phyloP scores from a whole-genome alignment of 805 yeast species.

The Kregervanrija fluxuum region DNA sequence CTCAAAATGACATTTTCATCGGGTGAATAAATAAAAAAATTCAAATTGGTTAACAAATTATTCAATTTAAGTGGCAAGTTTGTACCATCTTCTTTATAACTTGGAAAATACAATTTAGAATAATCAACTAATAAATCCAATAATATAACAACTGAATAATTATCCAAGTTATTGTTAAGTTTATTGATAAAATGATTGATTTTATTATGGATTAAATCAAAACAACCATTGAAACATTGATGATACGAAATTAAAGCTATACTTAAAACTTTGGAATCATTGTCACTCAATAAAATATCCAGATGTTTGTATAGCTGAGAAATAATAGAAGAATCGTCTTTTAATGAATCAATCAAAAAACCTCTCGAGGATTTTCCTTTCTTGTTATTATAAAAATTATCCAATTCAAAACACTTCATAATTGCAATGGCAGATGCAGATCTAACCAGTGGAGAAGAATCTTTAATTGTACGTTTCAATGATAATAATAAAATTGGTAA shows the following conservation, averaged over 20 bases:
- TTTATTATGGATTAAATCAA: constrained; percentile 66
- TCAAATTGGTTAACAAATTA: constrained; percentile 43
- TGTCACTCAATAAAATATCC: constrained; percentile 53
- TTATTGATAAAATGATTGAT: constrained; percentile 39
- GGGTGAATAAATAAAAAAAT: constrained; percentile 39
- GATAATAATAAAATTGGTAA: constrained; percentile 72
- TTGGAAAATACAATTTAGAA: constrained; percentile 48
- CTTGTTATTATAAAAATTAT: constrained; percentile 19
- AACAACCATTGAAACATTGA: constrained; percentile 45
- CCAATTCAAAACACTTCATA: constrained; percentile 42
- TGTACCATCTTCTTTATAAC: constrained; percentile 1
- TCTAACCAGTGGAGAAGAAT: constrained; percentile 72
- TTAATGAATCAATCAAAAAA: constrained; percentile 8
- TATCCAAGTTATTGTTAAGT: constrained; percentile 48
- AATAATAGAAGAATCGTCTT: constrained; percentile 30
- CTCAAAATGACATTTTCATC: constrained; percentile 59
- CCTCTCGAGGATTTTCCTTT: constrained; percentile 1
- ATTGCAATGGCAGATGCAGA: constrained; percentile 73
- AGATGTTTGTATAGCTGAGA: constrained; percentile 47
- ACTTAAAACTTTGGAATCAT: constrained; percentile 59
- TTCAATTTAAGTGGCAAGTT: constrained; percentile 39
- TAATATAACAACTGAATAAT: constrained; percentile 58
- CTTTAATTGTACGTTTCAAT: constrained; percentile 59
- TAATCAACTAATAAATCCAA: constrained; percentile 64
- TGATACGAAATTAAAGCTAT: constrained; percentile 54